Evolutionary conservation across 805 yeast species (phyloP), one percentile per base, ranked within the genome.

Genomic region (Teunomyces aglyptinius): DNA sequence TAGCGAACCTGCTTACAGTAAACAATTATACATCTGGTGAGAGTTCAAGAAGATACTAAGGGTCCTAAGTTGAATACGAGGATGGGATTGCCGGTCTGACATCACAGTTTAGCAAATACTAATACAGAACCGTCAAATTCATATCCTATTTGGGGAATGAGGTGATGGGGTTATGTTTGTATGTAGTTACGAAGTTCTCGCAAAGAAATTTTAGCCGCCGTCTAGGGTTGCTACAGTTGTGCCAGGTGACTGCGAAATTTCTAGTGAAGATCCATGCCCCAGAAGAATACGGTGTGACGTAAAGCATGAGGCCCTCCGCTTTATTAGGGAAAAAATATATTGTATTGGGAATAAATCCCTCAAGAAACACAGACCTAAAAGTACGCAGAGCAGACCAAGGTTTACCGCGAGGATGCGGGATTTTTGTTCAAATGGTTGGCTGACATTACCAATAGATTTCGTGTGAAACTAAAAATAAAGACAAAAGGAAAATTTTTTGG

Each of bases 341-440:
- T n/a, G 39, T 22, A 26, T 36, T 36, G 5, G 28, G 39, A 36
- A 36, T 20, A 36, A 36, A 36, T 36, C 39, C 39, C 39, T 20
- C 39, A 36, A 36, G 19, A 36, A 13, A 22, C 16, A 28, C 39
- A 26, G 39, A 10, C 15, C 39, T n/a, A 12, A 20, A 20, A 36
- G 5, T 36, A 36, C 39, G 39, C 28, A 36, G 39, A 12, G 39
- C 39, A 19, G 24, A 12, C 39, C 24, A 13, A n/a, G 10, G 15
- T 36, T 12, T 36, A 36, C 39, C 39, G 28, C 39, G 39, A 22
- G 28, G 24, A 13, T 36, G 39, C 39, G 39, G 39, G 39, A 36
- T 36, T 36, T 36, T 22, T 36, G 19, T 19, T 28, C 20, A 36
- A n/a, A 22, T 7, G 28, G 39, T 36, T 36, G 28, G 39, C 39